Evolutionary conservation across 2,329 filamentous ascomycete species (phyloP).

Genomic region (Aspergillus alliaceus): DNA sequence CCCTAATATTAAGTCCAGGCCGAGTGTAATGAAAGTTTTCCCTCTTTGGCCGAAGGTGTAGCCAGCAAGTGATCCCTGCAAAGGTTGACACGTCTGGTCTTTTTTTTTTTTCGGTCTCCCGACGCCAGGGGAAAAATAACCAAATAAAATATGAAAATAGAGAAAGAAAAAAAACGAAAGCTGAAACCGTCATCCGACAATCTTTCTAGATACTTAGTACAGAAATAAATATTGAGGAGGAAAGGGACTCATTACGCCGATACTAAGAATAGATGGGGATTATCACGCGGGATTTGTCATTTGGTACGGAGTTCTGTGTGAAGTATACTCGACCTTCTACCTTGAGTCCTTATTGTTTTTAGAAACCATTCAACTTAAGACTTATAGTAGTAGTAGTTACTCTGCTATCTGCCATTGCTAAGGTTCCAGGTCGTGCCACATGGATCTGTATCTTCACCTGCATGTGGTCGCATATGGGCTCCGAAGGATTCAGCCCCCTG

Average conservation of each 20-base stretch:
- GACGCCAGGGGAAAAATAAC: conserved; percentile 9
- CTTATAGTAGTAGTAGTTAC: background rate
- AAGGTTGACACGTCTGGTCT: conserved; percentile 18
- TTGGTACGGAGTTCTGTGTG: no score
- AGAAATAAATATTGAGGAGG: background rate
- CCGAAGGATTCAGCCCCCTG: background rate
- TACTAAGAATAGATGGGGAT: background rate
- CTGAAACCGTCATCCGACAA: background rate
- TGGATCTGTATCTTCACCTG: background rate
- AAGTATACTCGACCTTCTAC: no score
- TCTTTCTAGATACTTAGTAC: background rate
- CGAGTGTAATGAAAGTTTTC: background rate
- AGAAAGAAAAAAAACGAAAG: background rate
- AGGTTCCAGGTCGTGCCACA: background rate
- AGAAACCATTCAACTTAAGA: no score
- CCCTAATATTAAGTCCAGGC: background rate
- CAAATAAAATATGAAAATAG: no score
- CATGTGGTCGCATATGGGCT: background rate
- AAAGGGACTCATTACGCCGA: background rate
- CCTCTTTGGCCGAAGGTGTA: background rate
- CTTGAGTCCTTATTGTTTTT: background rate
- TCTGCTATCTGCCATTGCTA: background rate
- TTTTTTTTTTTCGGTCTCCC: background rate
- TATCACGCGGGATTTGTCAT: background rate
- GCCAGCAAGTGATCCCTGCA: conserved; percentile 15